Conservation (phyloP, 2,329 filamentous ascomycete genomes). For the Phyllosticta citriasiana region DNA sequence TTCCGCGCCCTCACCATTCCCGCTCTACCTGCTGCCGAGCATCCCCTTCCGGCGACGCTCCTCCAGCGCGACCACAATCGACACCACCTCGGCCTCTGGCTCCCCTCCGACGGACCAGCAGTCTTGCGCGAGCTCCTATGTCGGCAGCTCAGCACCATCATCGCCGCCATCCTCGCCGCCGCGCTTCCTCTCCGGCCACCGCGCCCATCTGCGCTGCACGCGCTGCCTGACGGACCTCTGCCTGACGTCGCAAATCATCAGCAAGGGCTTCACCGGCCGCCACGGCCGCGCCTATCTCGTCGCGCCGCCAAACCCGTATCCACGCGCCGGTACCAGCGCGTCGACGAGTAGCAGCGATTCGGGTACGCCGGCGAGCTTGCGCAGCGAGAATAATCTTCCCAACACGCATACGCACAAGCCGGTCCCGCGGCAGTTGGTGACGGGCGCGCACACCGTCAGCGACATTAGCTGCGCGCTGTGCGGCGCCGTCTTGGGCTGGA, state of each 20-base stretch:
- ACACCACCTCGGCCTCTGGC: slow-evolving; percentile 13
- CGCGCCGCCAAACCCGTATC: slow-evolving; percentile 26
- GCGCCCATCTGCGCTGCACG: slow-evolving; percentile 41
- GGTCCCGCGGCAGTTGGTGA: slow-evolving; percentile 50
- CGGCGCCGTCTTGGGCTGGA: slow-evolving; percentile 51
- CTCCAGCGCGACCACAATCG: slow-evolving; percentile 28
- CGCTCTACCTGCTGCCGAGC: slow-evolving; percentile 28
- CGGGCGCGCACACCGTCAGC: slow-evolving; percentile 51
- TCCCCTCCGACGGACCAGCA: slow-evolving; percentile 13
- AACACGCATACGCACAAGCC: slow-evolving; percentile 50
- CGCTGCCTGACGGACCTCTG: slow-evolving; percentile 51
- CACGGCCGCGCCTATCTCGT: slow-evolving; percentile 57
- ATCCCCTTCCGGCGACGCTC: slow-evolving; percentile 29
- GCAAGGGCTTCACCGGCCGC: slow-evolving; percentile 55
- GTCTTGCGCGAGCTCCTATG: background rate
- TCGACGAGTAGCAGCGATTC: background rate
- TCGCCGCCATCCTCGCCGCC: slow-evolving; percentile 11
- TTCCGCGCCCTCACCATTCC: slow-evolving; percentile 18
- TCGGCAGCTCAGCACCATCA: background rate
- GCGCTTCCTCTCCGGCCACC: slow-evolving; percentile 18
- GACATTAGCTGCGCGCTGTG: slow-evolving; percentile 50
- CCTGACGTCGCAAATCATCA: slow-evolving; percentile 49
- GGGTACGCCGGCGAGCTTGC: background rate
- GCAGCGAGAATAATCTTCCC: slow-evolving; percentile 33
- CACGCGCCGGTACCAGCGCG: slow-evolving; percentile 1